Percentiles rank a stretch among this genome's conserved stretches.
Conservation (phyloP, 73 alveolate species). For the Uronychia binucleata region DNA sequence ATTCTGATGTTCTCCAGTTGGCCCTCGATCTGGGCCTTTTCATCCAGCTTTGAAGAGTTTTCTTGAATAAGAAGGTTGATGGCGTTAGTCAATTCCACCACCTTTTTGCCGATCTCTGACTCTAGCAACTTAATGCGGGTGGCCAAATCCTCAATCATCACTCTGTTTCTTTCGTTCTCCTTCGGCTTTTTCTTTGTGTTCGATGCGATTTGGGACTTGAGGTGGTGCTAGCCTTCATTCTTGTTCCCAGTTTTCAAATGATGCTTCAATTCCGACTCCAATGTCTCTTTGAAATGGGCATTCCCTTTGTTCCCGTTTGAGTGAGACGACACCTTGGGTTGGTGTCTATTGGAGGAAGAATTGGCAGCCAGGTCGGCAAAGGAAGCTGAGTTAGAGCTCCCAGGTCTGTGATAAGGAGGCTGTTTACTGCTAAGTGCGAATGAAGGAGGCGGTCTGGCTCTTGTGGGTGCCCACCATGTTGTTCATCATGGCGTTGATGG, state of each 20-base stretch:
- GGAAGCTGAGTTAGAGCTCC: background rate
- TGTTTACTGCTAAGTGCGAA: background rate
- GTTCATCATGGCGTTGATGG: background rate
- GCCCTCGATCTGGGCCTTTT: background rate
- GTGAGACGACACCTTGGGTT: background rate
- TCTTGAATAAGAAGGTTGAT: background rate
- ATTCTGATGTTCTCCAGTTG: background rate
- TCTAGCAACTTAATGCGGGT: background rate
- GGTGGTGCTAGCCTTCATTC: background rate
- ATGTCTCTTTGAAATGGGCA: background rate
- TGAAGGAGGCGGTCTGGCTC: background rate
- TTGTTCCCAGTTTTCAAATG: background rate
- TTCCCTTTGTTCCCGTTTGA: background rate
- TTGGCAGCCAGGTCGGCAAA: background rate
- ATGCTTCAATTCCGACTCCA: background rate
- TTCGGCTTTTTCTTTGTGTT: background rate
- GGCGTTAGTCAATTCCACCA: background rate
- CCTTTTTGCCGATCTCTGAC: background rate
- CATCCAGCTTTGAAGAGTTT: background rate
- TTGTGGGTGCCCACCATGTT: background rate
- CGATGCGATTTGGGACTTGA: background rate
- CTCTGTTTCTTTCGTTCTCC: background rate
- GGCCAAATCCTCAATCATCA: background rate
- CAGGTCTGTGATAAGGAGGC: background rate
- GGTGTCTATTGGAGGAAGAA: background rate